A percentile compares a stretch with the other conserved stretches of the same genome.
These are phyloP conservation scores for Phytopythium oedochilum DNA, from an alignment of 352 stramenopile species.

Conservation along the genomic window DNA sequence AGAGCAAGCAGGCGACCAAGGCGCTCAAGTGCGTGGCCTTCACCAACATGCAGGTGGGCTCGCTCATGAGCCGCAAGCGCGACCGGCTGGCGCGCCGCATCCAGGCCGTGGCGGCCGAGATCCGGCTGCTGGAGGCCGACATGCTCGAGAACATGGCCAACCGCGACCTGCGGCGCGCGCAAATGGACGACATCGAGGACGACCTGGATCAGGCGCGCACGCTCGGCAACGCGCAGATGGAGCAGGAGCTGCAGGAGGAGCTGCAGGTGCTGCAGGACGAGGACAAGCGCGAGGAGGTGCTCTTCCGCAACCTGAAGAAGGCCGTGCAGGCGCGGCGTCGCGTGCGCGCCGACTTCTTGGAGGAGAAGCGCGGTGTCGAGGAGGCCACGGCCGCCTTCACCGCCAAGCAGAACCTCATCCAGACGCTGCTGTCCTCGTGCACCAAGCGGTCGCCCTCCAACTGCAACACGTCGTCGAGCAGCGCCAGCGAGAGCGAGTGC, in stretches of 20 bases:
- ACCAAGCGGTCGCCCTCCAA: constrained; percentile 19
- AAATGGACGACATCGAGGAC: constrained; percentile 45
- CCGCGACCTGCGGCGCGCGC: constrained; percentile 36
- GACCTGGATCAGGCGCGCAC: constrained; percentile 49
- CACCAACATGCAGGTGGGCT: constrained; percentile 53
- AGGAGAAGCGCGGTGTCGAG: constrained; percentile 30
- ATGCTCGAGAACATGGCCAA: constrained; percentile 46
- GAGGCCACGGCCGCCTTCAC: constrained; percentile 39
- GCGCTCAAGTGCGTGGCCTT: constrained; percentile 60
- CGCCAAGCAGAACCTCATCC: constrained; percentile 57
- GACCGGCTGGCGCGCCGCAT: constrained; percentile 41
- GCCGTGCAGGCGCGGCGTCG: constrained; percentile 32
- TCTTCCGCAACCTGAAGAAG: constrained; percentile 43
- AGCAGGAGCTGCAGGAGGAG: constrained; percentile 43
- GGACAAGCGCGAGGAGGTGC: constrained; percentile 31
- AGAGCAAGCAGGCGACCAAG: constrained; percentile 58
- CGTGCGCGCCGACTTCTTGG: constrained; percentile 25
- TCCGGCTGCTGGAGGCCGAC: constrained; percentile 42
- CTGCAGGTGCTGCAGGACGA: constrained; percentile 43
- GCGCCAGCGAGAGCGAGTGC: constrained; percentile 33
- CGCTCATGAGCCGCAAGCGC: constrained; percentile 48
- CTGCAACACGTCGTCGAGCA: constrained; percentile 29
- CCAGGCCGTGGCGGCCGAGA: constrained; percentile 37
- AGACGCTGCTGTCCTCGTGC: constrained; percentile 45
- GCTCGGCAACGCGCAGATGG: constrained; percentile 42